Evolutionary conservation across 1,284 basidiomycete genomes (phyloP), one percentile per base, ranked within the genome.

Genomic region (Moesziomyces sp.): DNA sequence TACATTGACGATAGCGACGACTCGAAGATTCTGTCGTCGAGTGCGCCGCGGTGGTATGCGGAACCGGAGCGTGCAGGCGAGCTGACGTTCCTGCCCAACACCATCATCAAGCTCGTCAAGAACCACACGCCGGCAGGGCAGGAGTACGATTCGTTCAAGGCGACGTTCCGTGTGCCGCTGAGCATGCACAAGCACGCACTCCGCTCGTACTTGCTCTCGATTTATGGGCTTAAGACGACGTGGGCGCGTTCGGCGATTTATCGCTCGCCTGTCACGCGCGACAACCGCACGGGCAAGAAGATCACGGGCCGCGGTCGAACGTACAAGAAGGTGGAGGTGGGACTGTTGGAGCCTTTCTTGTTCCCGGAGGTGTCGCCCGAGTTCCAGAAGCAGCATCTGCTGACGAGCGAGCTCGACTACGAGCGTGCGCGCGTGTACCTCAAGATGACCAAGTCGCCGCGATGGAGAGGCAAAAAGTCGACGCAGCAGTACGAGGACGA

Each of bases 181-280:
- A 90, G 89, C 54, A 88, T 96, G 86, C 96, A 93, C 59, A 97
- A 97, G 86, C 93, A 91, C 69, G 93, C 94, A 85, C 87, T 97
- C 35, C 90, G 93, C 48, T 91, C 91, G 3, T 96, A 97, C 85
- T 89, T 97, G 30, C 86, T 86, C 40, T 88, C 93, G 28, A 89
- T 92, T 46, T 97, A 97, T 82, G 92, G 82, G 10, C 68, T 84
- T 23, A 78, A 92, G 70, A 90, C 97, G 44, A 97, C 94, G 9
- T 97, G 95, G 85, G 93, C 96, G 73, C 92, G 94, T 44, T 97
- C 94, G 18, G 92, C 92, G 86, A 92, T 93, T 86, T 94, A 93
- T 82, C 75, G 82, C 35, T 75, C 80, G 14, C 53, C 61, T 30
- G 49, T 76, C 18, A 64, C 65, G 8, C 78, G 78, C 44, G 65